Percentiles rank a stretch among this genome's conserved stretches.
These are phyloP conservation scores for Laburnicola sp. DNA, from an alignment of 2,329 filamentous ascomycete genomes.

Conservation along the genomic window DNA sequence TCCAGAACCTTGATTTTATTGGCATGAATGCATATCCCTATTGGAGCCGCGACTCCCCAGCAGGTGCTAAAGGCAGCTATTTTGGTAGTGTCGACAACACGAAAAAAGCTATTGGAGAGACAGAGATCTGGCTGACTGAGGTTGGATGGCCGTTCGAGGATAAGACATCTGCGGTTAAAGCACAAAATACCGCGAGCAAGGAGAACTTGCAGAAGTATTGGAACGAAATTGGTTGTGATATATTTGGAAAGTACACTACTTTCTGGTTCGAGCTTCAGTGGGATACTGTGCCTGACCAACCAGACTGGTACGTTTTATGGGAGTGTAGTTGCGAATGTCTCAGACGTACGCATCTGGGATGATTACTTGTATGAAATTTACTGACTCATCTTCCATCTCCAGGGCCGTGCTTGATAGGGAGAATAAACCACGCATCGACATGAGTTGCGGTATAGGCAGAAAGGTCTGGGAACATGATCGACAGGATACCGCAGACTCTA, in stretches of 20 bases:
- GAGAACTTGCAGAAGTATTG: constrained; percentile 33
- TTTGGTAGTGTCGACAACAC: constrained; percentile 23
- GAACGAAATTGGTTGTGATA: constrained; percentile 33
- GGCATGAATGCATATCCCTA: constrained; percentile 42
- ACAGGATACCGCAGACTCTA: background rate
- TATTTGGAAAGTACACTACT: constrained; percentile 35
- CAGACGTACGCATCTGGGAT: no score
- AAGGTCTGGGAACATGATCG: background rate
- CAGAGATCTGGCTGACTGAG: constrained; percentile 41
- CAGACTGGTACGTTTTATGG: background rate
- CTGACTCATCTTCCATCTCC: background rate
- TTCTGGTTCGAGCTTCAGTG: constrained; percentile 39
- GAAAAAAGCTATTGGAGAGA: constrained; percentile 24
- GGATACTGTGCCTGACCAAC: constrained; percentile 15
- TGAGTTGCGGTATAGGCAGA: background rate
- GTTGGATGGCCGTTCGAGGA: constrained; percentile 37
- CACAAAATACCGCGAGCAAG: constrained; percentile 4
- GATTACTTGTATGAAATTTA: no score
- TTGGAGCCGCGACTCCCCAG: constrained; percentile 34
- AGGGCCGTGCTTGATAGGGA: background rate
- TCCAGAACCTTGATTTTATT: constrained; percentile 34
- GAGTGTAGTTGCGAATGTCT: background rate
- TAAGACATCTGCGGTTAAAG: background rate
- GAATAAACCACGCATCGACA: background rate
- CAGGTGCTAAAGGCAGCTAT: constrained; percentile 46